Evolutionary conservation across 78 protist genomes (phyloP), one percentile per base, ranked within the genome.

Genomic region (Isochrysis galbana): DNA sequence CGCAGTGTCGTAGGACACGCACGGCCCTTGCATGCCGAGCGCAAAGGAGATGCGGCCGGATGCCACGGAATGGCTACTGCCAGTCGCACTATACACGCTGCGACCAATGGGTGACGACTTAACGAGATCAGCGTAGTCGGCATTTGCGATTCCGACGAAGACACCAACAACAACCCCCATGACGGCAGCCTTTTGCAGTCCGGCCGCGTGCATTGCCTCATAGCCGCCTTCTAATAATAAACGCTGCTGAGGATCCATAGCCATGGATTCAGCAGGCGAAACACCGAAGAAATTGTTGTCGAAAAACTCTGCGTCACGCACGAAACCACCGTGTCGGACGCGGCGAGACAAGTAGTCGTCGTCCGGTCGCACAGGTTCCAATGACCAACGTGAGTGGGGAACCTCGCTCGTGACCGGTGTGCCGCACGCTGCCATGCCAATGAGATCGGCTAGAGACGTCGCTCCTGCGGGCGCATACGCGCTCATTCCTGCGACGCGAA

Each of bases 1-100:
- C 11, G 98, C 98, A 21, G 98, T 97, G 89, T 97, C 98, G 21
- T 97, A 38, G 0, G 96, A 38, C 29, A 96, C 10, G 0, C 95
- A 87, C 1, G 98, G 98, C 14, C 98, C 98, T 26, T 82, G 54
- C 26, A 97, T 93, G 51, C 95, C 96, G 72, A 95, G 83, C 21
- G 80, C 47, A 48, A 90, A 97, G n/a, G 98, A 93, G 0, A 97
- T 32, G 17, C 98, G 90, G 91, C 46, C 46, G 48, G 47, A 44
- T 32, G 48, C 47, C 36, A 78, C 72, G 34, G 94, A 48, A 17
- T 41, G 78, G 45, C 83, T n/a, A 17, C 11, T 5, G 25, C 70
- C 78, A 0, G 91, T 89, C 29, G 36, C 91, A 0, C 36, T 1
- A 17, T 67, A 89, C 23, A 38, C 82, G 90, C 70, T 5, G n/a